Evolutionary conservation across 1,139 yeast species (phyloP), one percentile per base, ranked within the genome.

Genomic region (Kodamaea ohmeri): DNA sequence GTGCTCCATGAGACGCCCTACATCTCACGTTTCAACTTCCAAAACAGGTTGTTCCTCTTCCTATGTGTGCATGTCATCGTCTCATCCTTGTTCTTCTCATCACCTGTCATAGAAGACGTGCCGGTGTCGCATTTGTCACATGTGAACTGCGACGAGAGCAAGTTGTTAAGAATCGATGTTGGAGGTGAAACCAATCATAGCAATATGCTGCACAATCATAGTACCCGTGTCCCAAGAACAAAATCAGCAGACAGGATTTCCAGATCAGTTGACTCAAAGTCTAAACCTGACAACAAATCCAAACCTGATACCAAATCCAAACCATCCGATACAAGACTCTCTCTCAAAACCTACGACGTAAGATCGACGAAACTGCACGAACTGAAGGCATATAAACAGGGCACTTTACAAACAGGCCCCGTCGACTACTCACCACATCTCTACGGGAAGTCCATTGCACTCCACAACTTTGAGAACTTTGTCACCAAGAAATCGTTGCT

Each of bases 401-500:
- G n/a, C n/a, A n/a, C n/a, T n/a, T n/a, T n/a, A n/a, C n/a, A n/a
- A n/a, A n/a, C n/a, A n/a, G n/a, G n/a, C n/a, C n/a, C n/a, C n/a
- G n/a, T n/a, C n/a, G n/a, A n/a, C n/a, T n/a, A n/a, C 5, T 24
- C 15, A 16, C 17, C 6, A 16, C 30, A 27, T 20, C 20, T 41
- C 15, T 34, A 40, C 32, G 44, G 66, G 6, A 56, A 58, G 22
- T 60, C 73, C 13, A 71, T 76, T 8, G 77, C 78, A 4, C 67
- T 73, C 4, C 75, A 73, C 42, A 79, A 79, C 49, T 78, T 79
- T 49, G 80, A 77, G 49, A 73, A 65, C 40, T 78, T 74, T 44
- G 73, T 79, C 43, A 58, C 67, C 18, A 33, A 31, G 8, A 18
- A 18, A 20, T 11, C 36, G 15, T 20, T 17, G 13, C 18, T 22